phyloP scores from a whole-genome alignment of 306 rosid genomes.

The Begonia peltatifolia region DNA sequence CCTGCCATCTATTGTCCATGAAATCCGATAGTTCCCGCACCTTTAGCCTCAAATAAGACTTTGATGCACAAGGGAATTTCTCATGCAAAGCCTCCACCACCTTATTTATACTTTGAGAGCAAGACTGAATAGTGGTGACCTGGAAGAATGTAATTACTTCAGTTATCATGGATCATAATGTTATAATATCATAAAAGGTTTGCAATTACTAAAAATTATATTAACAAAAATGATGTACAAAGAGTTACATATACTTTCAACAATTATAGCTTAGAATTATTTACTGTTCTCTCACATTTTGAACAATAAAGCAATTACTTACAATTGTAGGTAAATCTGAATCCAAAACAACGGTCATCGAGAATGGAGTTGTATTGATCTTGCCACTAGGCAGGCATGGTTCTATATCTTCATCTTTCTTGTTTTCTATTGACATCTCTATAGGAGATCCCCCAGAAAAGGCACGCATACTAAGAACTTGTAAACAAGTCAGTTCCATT shows the following conservation, averaged over 20 bases:
- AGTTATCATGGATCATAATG: constrained; percentile 1
- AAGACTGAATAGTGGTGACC: constrained; percentile 70
- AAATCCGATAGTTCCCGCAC: constrained; percentile 69
- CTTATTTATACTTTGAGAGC: constrained; percentile 62
- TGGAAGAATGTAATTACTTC: constrained; percentile 14
- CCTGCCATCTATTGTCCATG: constrained; percentile 80
- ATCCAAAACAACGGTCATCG: constrained; percentile 24
- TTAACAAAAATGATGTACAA: too few relatives aligned
- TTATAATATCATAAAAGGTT: background rate
- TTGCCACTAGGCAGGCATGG: constrained; percentile 29
- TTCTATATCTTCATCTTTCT: constrained; percentile 33
- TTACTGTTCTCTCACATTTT: too few relatives aligned
- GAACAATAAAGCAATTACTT: constrained; percentile 20
- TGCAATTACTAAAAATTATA: too few relatives aligned
- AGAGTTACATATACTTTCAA: too few relatives aligned
- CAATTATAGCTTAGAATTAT: too few relatives aligned
- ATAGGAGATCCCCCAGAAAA: constrained; percentile 40
- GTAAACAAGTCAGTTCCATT: constrained; percentile 72
- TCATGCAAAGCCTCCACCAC: constrained; percentile 56
- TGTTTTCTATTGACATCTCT: constrained; percentile 36
- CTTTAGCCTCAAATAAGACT: constrained; percentile 56
- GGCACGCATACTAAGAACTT: constrained; percentile 51
- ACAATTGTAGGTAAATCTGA: constrained; percentile 51
- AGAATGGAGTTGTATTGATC: constrained; percentile 18
- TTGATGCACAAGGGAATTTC: constrained; percentile 55